Conservation (phyloP, 2,329 filamentous ascomycete genomes). For the Drechslerella dactyloides region DNA sequence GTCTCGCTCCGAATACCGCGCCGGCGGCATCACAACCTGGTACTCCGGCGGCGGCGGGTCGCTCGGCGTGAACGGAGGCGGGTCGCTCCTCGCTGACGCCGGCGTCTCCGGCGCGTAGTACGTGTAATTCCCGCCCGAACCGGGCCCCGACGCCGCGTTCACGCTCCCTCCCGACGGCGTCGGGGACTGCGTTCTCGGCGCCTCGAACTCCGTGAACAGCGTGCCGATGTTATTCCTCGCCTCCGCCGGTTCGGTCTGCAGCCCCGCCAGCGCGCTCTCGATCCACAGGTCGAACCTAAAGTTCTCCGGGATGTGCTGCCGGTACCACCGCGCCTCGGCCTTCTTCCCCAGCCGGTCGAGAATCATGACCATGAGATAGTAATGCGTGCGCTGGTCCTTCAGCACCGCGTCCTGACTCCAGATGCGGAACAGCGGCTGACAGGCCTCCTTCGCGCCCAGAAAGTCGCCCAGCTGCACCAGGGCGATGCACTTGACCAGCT, state of each 20-base stretch:
- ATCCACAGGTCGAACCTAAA: slow-evolving; percentile 49
- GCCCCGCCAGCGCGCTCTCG: slow-evolving; percentile 35
- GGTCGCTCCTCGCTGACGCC: slow-evolving; percentile 27
- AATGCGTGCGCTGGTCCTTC: slow-evolving; percentile 49
- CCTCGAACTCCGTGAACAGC: slow-evolving; percentile 24
- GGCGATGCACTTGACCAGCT: slow-evolving; percentile 46
- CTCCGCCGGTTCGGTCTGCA: slow-evolving; percentile 37
- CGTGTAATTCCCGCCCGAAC: slow-evolving; percentile 10
- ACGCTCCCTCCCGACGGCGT: background rate
- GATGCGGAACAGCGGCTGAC: slow-evolving; percentile 46
- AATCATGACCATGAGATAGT: slow-evolving; percentile 50
- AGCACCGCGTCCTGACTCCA: slow-evolving; percentile 48
- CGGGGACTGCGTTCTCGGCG: slow-evolving; percentile 22
- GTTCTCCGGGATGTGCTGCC: slow-evolving; percentile 45
- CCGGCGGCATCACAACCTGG: slow-evolving; percentile 8
- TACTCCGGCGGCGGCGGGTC: slow-evolving; percentile 47
- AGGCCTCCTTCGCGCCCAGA: slow-evolving; percentile 39
- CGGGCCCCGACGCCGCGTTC: background rate
- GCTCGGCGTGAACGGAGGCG: slow-evolving; percentile 46
- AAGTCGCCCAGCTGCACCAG: slow-evolving; percentile 49
- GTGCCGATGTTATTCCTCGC: slow-evolving; percentile 13
- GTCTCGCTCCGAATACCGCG: slow-evolving; percentile 15
- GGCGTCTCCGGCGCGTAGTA: slow-evolving; percentile 41
- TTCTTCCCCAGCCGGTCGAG: slow-evolving; percentile 44
- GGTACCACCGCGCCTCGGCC: slow-evolving; percentile 48